These are phyloP conservation scores for Drechslerella coelobrocha DNA, from an alignment of 2,329 filamentous ascomycete genomes.

Conservation along the genomic window DNA sequence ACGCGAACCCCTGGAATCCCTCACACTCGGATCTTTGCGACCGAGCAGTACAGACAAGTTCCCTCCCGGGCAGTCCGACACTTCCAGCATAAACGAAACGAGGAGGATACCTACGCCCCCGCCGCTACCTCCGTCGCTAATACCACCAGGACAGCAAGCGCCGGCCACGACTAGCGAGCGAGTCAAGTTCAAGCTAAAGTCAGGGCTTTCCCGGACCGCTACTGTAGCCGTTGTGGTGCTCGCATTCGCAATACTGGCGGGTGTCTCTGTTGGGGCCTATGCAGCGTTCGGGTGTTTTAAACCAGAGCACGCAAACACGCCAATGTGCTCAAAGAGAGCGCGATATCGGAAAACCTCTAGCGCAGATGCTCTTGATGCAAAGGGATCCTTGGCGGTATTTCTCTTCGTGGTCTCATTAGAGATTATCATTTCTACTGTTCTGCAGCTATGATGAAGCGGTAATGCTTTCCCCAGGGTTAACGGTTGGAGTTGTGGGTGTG, in stretches of 20 bases:
- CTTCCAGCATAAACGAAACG: not conserved
- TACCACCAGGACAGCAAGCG: not conserved
- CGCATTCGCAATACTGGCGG: not conserved
- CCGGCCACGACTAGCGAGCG: not conserved
- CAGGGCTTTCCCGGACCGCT: not conserved
- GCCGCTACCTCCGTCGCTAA: not conserved
- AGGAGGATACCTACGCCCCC: not conserved
- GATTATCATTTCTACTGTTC: slow-evolving; percentile 11
- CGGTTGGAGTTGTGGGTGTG: not conserved
- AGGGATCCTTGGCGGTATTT: slow-evolving; percentile 11
- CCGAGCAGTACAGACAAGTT: not conserved
- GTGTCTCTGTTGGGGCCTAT: slow-evolving; percentile 18
- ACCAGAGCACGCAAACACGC: slow-evolving; percentile 3
- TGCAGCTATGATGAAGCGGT: not conserved
- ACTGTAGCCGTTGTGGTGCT: not conserved
- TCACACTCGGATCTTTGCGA: too few relatives aligned
- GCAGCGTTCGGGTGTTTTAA: slow-evolving; percentile 29
- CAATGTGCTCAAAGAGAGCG: slow-evolving; percentile 3
- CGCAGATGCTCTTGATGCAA: not conserved
- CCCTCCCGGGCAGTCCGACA: not conserved
- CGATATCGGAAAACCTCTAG: not conserved
- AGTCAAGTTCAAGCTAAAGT: not conserved
- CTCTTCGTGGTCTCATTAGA: slow-evolving; percentile 7
- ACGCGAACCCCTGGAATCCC: too few relatives aligned
- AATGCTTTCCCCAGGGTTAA: not conserved